A percentile compares a stretch with the other conserved stretches of the same genome.
phyloP scores from a whole-genome alignment of 176 grass and related monocot species.

The Echinochloa phyllopogon region DNA sequence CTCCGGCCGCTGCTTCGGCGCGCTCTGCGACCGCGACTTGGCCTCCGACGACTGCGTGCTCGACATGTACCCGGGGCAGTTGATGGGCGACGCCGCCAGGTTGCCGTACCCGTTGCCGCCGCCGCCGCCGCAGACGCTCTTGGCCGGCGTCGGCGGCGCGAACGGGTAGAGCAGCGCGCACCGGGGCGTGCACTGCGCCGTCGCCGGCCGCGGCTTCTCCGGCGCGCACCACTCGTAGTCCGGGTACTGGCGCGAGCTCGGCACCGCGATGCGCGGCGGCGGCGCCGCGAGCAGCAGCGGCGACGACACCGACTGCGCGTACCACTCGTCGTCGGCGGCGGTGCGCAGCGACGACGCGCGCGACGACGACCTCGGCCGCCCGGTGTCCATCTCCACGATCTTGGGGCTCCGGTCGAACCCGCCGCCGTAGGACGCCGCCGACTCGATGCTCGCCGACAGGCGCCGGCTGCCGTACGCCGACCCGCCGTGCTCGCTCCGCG shows the following conservation, averaged over 20 bases:
- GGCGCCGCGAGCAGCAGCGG: constrained; percentile 53
- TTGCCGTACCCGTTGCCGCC: not conserved
- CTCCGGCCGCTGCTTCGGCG: constrained; percentile 90
- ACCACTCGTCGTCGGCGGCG: constrained; percentile 38
- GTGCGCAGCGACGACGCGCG: constrained; percentile 75
- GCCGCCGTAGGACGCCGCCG: constrained; percentile 55
- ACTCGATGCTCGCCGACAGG: constrained; percentile 80
- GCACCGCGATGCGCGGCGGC: constrained; percentile 54
- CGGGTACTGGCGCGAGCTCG: constrained; percentile 52
- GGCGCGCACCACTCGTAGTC: constrained; percentile 61
- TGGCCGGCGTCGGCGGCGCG: constrained; percentile 66
- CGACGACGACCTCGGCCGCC: constrained; percentile 57
- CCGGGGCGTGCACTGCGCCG: constrained; percentile 85
- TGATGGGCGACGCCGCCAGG: constrained; percentile 11
- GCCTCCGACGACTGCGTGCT: constrained; percentile 91
- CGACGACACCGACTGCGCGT: constrained; percentile 55
- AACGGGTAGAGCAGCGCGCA: constrained; percentile 38
- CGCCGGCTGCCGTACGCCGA: constrained; percentile 73
- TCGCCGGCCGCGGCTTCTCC: constrained; percentile 68
- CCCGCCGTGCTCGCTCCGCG: constrained; percentile 67
- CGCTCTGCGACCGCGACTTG: constrained; percentile 89
- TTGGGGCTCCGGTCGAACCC: constrained; percentile 80
- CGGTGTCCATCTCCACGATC: constrained; percentile 94
- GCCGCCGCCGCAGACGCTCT: constrained; percentile 55
- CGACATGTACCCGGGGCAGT: constrained; percentile 82